Conservation (phyloP, 2,329 filamentous ascomycete genomes). For the Mycogone perniciosa region DNA sequence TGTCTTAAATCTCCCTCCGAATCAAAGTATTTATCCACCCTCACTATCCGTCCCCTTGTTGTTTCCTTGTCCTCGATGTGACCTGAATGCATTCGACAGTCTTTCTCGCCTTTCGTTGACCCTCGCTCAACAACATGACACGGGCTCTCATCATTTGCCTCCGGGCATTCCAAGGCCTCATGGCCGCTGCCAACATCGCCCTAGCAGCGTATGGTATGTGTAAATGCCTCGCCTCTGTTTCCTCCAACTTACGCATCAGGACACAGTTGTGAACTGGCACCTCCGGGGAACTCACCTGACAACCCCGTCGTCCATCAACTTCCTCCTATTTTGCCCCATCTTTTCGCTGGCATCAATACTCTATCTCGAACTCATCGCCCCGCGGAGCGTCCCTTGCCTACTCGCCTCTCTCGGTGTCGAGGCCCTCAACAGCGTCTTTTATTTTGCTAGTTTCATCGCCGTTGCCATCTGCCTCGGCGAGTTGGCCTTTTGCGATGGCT, state of each 20-base stretch:
- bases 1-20: neutral
- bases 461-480: conserved; percentile 50
- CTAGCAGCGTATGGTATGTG: conserved; percentile 18
- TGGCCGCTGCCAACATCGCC: conserved; percentile 14
- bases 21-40: neutral
- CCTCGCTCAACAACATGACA: conserved; percentile 12
- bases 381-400: conserved; percentile 25
- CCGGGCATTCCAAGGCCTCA: conserved; percentile 15
- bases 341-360: conserved; percentile 49
- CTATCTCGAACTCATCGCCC: conserved; percentile 41
- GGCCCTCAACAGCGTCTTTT: conserved; percentile 46
- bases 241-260: neutral
- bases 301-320: conserved; percentile 52
- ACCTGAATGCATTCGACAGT: no score
- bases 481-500: conserved; percentile 51
- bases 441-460: conserved; percentile 54
- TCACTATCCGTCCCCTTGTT: neutral
- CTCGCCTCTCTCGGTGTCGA: conserved; percentile 44
- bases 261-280: conserved; percentile 54
- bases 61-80: neutral
- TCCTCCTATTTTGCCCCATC: conserved; percentile 49
- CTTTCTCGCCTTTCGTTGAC: neutral
- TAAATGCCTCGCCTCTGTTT: no score
- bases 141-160: conserved; percentile 12
- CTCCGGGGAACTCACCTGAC: conserved; percentile 46